Conservation (phyloP, 2,329 filamentous ascomycete species). For the Rosellinia necatrix region DNA sequence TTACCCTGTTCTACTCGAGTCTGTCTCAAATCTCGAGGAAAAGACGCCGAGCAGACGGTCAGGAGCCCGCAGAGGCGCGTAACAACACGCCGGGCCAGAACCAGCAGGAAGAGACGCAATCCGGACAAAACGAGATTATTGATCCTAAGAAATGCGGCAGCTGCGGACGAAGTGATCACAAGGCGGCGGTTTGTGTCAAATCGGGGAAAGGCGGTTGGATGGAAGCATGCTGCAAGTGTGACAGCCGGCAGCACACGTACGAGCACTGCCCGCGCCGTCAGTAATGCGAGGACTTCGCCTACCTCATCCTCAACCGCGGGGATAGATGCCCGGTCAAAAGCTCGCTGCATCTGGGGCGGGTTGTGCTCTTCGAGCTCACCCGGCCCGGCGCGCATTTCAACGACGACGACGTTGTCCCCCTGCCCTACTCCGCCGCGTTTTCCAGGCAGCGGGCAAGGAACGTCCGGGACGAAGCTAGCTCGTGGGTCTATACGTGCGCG, state of each 20-base stretch:
- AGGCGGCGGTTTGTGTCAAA: conserved; percentile 4
- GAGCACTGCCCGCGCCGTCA: conserved; percentile 1
- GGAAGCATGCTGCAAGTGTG: conserved; percentile 15
- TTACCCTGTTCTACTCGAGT: no score
- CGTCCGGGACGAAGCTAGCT: no score
- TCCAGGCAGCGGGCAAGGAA: no score
- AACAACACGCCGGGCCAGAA: no score
- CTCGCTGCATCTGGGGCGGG: neutral
- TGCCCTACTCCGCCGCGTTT: neutral
- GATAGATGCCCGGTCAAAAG: conserved; percentile 8
- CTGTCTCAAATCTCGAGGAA: neutral
- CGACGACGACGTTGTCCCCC: neutral
- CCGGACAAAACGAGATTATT: no score
- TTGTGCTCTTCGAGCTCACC: neutral
- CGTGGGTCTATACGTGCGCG: no score
- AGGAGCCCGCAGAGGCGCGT: no score
- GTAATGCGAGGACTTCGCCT: conserved; percentile 1
- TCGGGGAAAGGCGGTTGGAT: conserved; percentile 11
- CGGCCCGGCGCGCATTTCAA: neutral
- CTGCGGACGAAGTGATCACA: neutral
- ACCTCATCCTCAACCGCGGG: conserved; percentile 9
- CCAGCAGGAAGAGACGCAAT: no score
- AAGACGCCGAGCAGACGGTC: neutral
- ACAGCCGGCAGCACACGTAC: conserved; percentile 7
- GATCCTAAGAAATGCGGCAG: neutral